Percentiles rank a stretch among this genome's conserved stretches.
Conservation (phyloP, 2,329 filamentous ascomycete species). For the Lasiodiplodia sp. region DNA sequence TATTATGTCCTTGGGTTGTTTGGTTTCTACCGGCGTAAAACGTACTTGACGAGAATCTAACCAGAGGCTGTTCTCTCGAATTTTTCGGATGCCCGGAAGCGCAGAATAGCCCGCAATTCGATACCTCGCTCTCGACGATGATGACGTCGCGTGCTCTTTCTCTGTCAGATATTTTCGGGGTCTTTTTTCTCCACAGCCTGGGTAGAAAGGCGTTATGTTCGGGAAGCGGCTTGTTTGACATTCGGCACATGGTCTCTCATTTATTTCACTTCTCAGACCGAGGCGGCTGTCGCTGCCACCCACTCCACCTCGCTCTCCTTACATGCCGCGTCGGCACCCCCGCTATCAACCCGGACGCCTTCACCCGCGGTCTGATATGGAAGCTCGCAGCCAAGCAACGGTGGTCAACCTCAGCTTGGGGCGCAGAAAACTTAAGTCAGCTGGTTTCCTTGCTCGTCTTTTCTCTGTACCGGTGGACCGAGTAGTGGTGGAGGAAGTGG, state of each 20-base stretch:
- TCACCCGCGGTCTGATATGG: constrained; percentile 25
- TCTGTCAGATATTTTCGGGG: constrained; percentile 30
- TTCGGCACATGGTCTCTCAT: constrained; percentile 29
- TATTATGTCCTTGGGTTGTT: constrained; percentile 30
- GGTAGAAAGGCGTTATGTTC: constrained; percentile 27
- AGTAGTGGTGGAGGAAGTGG: constrained; percentile 29
- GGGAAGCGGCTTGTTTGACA: constrained; percentile 28
- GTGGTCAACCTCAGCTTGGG: constrained; percentile 14
- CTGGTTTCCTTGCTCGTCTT: constrained; percentile 15
- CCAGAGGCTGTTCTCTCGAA: constrained; percentile 14
- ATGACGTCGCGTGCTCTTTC: constrained; percentile 29
- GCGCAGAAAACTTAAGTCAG: constrained; percentile 28
- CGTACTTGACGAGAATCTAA: constrained; percentile 24
- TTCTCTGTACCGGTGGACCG: constrained; percentile 26
- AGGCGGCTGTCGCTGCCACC: constrained; percentile 19
- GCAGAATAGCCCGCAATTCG: constrained; percentile 19
- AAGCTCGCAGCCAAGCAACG: constrained; percentile 24
- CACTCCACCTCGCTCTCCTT: constrained; percentile 25
- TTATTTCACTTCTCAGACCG: constrained; percentile 12
- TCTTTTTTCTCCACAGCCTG: constrained; percentile 24
- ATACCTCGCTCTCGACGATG: constrained; percentile 29
- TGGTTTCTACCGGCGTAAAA: constrained; percentile 19
- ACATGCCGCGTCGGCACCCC: constrained; percentile 7
- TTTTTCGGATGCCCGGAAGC: constrained; percentile 5
- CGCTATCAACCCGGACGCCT: constrained; percentile 26